Base-by-base conservation (phyloP, 495 filamentous ascomycete genomes). In the Penicillium herquei region DNA sequence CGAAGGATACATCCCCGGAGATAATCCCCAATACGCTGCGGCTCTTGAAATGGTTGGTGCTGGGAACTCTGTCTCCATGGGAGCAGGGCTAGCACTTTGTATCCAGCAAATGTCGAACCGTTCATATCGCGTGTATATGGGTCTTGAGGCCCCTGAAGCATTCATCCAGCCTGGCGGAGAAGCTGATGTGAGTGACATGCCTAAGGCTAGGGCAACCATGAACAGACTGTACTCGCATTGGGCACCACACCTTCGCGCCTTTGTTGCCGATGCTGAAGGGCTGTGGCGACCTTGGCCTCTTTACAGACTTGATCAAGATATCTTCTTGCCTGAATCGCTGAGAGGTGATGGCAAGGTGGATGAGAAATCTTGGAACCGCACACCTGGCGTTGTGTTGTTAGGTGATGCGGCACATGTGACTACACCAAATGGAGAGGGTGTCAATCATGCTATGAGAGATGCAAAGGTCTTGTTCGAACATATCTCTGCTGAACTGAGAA, bases 81-180 rank as follows among this genome's bases (percentile, higher is more conserved):
- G 61, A 14, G 21, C 21, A 0, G 39, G 37, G 11, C 13, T 26
- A 6, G 43, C 35, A n/a, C 46, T 64, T 4, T 47, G 45, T 14
- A 32, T 64, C 1, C 61, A 64, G 39, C 61, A 64, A 41, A 57
- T 57, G 47, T 50, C 51, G 7, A 57, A 64, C 26, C 41, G 54
- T 3, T 55, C 57, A 7, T 64, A 64, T 39, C 57, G 61, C 11
- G 51, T 64, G 10, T 64, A 64, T 14, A 60, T 64, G 54, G 61
- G 57, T 12, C 18, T 64, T 14, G 37, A 48, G 30, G 51, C 39
- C 2, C 32, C 61, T 0, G 44, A 57, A 9, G 37, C 12, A 11
- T 47, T 57, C 9, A 54, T 51, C 0, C 49, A 50, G 6, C 32
- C 56, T 26, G 56, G 61, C n/a, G 54, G 57, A 3, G 37, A 60